Percentiles rank a stretch among this genome's conserved stretches.
These are phyloP conservation scores for Eucalyptus brandiana DNA, from an alignment of 345 rosid genomes.

Conservation along the genomic window DNA sequence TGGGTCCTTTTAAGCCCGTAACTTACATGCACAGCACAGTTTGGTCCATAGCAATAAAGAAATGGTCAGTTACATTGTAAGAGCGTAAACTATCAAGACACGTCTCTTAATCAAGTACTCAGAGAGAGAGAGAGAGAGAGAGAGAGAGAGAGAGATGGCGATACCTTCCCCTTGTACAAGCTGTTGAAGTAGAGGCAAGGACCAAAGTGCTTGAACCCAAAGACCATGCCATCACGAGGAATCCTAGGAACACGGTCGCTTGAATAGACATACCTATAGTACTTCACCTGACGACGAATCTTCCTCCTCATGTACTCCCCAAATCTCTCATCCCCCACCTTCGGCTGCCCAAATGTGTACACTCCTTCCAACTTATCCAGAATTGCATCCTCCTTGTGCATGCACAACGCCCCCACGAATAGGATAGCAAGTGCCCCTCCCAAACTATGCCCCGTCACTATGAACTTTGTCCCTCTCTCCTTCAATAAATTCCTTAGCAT, in stretches of 20 bases:
- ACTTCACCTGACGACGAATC: constrained; percentile 17
- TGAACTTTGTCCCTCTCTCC: constrained; percentile 22
- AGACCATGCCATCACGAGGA: constrained; percentile 33
- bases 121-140: not conserved
- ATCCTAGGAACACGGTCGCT: constrained; percentile 50
- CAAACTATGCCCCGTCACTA: constrained; percentile 59
- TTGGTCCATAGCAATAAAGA: not conserved
- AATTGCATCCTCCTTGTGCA: constrained; percentile 26
- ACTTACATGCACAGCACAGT: not conserved
- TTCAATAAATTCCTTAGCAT: constrained; percentile 11
- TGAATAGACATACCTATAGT: constrained; percentile 47
- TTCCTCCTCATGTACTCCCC: constrained; percentile 26
- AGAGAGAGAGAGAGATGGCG: not conserved
- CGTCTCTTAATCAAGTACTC: not conserved
- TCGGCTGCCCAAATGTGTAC: constrained; percentile 72
- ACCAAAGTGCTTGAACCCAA: constrained; percentile 54
- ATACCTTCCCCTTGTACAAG: constrained; percentile 41
- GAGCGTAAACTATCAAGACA: not conserved
- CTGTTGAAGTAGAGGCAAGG: constrained; percentile 45
- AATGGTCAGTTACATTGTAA: not conserved
- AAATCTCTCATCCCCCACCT: constrained; percentile 44
- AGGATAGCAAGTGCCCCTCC: constrained; percentile 57
- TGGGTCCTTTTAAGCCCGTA: not conserved
- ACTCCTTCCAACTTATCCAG: constrained; percentile 48
- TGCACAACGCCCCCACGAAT: constrained; percentile 34